phyloP scores from a whole-genome alignment of 768 basidiomycete genomes.

The Cyclocybe cylindracea region DNA sequence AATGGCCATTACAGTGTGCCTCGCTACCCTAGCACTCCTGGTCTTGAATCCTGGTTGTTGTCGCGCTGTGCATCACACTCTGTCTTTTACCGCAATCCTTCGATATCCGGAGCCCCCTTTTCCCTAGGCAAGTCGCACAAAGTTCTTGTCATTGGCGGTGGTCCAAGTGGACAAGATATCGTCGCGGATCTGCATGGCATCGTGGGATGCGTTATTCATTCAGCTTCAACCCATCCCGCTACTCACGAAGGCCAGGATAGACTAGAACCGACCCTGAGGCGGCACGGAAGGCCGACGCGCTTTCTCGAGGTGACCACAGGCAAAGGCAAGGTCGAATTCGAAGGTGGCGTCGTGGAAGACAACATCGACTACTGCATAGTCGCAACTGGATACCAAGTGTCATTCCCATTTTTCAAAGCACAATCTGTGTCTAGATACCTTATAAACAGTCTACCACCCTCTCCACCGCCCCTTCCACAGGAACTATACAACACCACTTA shows the following conservation, averaged over 20 bases:
- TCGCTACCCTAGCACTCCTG: conserved; percentile 59
- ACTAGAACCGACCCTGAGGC: no score
- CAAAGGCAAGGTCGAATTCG: conserved; percentile 53
- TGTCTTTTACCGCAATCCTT: conserved; percentile 63
- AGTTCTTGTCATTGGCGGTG: conserved; percentile 49
- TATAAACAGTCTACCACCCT: conserved; percentile 27
- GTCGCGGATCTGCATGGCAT: conserved; percentile 52
- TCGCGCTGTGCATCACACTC: conserved; percentile 61
- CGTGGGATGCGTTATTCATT: conserved; percentile 54
- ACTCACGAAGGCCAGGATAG: conserved; percentile 22
- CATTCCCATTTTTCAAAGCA: conserved; percentile 61
- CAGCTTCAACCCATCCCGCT: conserved; percentile 38
- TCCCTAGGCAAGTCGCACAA: conserved; percentile 35
- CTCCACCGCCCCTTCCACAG: conserved; percentile 38
- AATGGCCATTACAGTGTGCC: conserved; percentile 78
- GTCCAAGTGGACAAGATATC: conserved; percentile 74
- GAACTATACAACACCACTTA: conserved; percentile 64
- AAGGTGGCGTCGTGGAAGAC: conserved; percentile 55
- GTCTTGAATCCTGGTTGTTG: conserved; percentile 58
- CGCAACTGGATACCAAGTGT: conserved; percentile 74
- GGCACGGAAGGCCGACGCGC: not conserved
- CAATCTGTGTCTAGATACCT: conserved; percentile 4
- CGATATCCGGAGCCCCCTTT: conserved; percentile 12
- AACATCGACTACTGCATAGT: conserved; percentile 65
- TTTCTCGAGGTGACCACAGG: conserved; percentile 1